Evolutionary conservation across 2,329 filamentous ascomycete genomes (phyloP).

Genomic region (Penicillium sp.): DNA sequence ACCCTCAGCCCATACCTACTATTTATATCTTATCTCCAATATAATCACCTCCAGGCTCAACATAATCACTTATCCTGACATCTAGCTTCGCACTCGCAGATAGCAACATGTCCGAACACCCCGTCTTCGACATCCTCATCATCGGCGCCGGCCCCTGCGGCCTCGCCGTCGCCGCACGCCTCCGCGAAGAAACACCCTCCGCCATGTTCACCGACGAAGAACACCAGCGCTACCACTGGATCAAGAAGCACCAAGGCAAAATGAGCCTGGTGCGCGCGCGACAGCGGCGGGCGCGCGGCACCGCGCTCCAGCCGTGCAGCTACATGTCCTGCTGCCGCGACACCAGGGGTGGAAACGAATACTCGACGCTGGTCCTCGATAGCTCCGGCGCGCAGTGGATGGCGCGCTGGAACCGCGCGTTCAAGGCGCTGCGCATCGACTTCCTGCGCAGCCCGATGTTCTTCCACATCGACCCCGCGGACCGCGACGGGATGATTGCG

Average conservation of each 20-base stretch:
- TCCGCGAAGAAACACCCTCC: conserved; percentile 68
- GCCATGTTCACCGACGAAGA: conserved; percentile 81
- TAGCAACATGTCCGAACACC: too few species aligned
- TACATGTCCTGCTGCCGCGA: background rate
- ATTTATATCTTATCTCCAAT: too few species aligned
- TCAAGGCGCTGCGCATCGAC: conserved; percentile 64
- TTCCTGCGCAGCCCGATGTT: conserved; percentile 77
- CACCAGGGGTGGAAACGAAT: background rate
- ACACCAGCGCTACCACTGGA: conserved; percentile 76
- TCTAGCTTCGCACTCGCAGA: too few species aligned
- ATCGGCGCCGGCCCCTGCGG: conserved; percentile 72
- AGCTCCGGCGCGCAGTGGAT: conserved; percentile 63
- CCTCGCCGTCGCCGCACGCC: conserved; percentile 67
- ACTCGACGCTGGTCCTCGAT: conserved; percentile 63
- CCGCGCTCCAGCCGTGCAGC: background rate
- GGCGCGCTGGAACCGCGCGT: conserved; percentile 65
- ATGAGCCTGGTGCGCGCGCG: conserved; percentile 37
- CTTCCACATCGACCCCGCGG: conserved; percentile 73
- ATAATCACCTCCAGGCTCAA: too few species aligned
- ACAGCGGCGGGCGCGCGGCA: background rate
- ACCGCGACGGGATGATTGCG: conserved; percentile 68
- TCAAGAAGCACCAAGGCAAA: conserved; percentile 60
- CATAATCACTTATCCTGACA: too few species aligned
- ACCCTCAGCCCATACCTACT: too few species aligned
- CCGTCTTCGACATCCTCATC: conserved; percentile 62